These are phyloP conservation scores for Tilletia indica DNA, from an alignment of 1,284 basidiomycete species.

Conservation along the genomic window DNA sequence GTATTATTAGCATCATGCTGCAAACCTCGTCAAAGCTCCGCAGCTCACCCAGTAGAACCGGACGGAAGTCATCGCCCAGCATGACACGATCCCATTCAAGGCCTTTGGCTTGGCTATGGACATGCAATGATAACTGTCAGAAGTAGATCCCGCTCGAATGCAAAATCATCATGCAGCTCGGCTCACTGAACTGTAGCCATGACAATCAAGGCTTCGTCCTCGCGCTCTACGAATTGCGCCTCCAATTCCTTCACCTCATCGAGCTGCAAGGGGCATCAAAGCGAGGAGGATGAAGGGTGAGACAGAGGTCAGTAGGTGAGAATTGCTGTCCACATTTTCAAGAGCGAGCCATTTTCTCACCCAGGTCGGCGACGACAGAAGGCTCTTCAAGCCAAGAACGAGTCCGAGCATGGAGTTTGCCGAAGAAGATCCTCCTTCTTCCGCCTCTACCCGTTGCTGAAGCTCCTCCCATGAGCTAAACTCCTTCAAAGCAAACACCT, in stretches of 20 bases:
- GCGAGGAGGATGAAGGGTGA: not conserved
- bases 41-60: conserved; percentile 24
- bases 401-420: conserved; percentile 42
- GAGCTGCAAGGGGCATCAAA: conserved; percentile 16
- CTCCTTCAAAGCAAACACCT: conserved; percentile 39
- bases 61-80: conserved; percentile 46
- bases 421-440: conserved; percentile 35
- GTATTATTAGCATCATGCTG: conserved; percentile 21
- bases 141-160: not conserved
- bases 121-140: not conserved
- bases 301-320: not conserved
- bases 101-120: conserved; percentile 39
- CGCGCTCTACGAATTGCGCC: conserved; percentile 31
- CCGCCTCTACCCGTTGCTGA: conserved; percentile 45
- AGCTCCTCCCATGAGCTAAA: conserved; percentile 49
- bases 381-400: conserved; percentile 35
- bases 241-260: conserved; percentile 35
- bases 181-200: conserved; percentile 41
- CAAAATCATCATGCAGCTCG: not conserved
- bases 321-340: no score
- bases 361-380: conserved; percentile 37
- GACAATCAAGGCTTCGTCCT: conserved; percentile 34
- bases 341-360: not conserved
- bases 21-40: no score
- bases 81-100: conserved; percentile 48